Evolutionary conservation across 257 asterid species (phyloP).

Genomic region (Buddleja alternifolia): DNA sequence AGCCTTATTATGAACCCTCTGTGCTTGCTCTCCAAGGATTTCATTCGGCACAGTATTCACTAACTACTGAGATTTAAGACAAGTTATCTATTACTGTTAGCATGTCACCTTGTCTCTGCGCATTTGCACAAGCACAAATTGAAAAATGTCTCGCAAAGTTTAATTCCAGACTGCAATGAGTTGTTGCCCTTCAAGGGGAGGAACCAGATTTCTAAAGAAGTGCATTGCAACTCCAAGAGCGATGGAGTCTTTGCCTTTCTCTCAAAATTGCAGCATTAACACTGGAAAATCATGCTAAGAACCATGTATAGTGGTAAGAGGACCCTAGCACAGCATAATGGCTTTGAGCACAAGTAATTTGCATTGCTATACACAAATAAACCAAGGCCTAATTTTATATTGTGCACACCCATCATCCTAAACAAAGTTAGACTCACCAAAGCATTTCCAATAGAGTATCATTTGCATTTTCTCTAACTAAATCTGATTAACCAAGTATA

Average conservation of each 20-base stretch:
- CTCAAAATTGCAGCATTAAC: conserved; percentile 3
- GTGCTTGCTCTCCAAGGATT: not conserved
- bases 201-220: not conserved
- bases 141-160: too few relatives aligned
- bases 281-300: not conserved
- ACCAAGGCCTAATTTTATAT: conserved; percentile 1
- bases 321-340: not conserved
- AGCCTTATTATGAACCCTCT: not conserved
- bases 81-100: not conserved
- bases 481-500: too few relatives aligned
- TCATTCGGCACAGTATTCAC: not conserved
- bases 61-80: not conserved
- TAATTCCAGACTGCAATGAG: not conserved
- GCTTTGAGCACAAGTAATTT: not conserved
- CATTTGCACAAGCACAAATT: not conserved
- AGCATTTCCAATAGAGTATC: not conserved
- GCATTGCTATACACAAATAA: not conserved
- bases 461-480: conserved; percentile 2
- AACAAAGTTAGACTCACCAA: too few relatives aligned
- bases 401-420: too few relatives aligned
- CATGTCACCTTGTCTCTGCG: not conserved
- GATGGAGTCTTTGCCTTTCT: not conserved
- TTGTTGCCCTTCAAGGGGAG: not conserved
- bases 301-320: not conserved
- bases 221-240: conserved; percentile 6